Conservation (phyloP, 768 basidiomycete species). For the Lactarius deliciosus region DNA sequence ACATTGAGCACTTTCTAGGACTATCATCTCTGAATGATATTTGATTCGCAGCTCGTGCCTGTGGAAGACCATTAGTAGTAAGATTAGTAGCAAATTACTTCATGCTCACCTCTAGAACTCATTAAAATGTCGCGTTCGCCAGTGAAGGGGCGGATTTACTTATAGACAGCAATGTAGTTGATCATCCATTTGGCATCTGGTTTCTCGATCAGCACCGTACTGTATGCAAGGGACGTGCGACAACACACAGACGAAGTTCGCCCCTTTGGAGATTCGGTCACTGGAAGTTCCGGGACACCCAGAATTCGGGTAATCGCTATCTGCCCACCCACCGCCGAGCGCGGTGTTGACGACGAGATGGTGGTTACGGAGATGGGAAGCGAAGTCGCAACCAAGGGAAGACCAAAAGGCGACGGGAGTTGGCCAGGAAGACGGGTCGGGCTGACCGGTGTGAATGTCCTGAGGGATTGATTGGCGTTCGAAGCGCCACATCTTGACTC, state of each 20-base stretch:
- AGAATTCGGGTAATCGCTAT: slow-evolving; percentile 3
- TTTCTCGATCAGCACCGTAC: not conserved
- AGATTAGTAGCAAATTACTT: not conserved
- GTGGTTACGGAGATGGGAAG: slow-evolving; percentile 8
- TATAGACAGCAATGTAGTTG: slow-evolving; percentile 21
- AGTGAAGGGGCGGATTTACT: not conserved
- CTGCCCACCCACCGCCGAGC: slow-evolving; percentile 23
- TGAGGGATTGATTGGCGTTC: slow-evolving; percentile 12
- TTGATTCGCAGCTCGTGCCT: not conserved
- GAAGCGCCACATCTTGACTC: slow-evolving; percentile 23
- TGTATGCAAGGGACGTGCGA: not conserved
- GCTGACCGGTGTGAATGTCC: slow-evolving; percentile 11
- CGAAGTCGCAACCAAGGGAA: slow-evolving; percentile 3
- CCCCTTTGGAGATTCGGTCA: not conserved
- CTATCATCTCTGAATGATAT: not conserved
- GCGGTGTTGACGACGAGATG: slow-evolving; percentile 17
- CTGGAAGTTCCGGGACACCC: slow-evolving; percentile 19
- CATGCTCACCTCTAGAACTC: not conserved
- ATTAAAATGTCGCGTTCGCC: too few relatives aligned
- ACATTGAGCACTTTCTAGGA: not conserved
- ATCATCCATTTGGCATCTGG: slow-evolving; percentile 19
- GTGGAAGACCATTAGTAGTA: not conserved
- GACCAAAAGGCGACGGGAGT: slow-evolving; percentile 13
- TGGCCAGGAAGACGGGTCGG: slow-evolving; percentile 15
- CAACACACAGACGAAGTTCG: slow-evolving; percentile 18